Base-by-base conservation (phyloP, 208 protist species). In the Leishmania amazonensis region DNA sequence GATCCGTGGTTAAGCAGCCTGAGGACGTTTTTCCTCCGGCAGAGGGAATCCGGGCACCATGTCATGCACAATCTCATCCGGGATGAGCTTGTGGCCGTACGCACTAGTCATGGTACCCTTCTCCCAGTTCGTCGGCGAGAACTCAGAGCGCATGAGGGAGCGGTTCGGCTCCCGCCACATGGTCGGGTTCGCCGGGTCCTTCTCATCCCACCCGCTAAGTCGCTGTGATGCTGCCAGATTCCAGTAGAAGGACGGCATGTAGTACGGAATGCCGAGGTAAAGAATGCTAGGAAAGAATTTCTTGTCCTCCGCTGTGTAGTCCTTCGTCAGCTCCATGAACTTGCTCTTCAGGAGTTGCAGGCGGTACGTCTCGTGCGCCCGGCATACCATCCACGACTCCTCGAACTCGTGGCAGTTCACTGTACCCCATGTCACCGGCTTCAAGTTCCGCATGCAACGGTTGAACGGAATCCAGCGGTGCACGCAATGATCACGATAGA, bases 371-470 rank as follows among this genome's bases (percentile, higher is more conserved):
- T 97, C 95, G 81, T 96, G 95, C 6, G 93, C 88, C 72, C 93
- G 91, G 85, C 95, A 97, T 74, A 97, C 80, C 89, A 96, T 91
- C 92, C 95, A 97, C 53, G 95, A 71, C 80, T 96, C 92, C 80
- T 96, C 92, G 70, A 97, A 97, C 87, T 97, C 93, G 88, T 96
- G 92, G 87, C 95, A 97, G 85, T 96, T 96, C 28, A 88, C 84
- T 15, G 95, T 97, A 57, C 91, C 95, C 89, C 89, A 96, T 65
- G 93, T 97, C 11, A 96, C 92, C 8, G 95, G 93, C 85, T 96
- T 95, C 80, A 97, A 81, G 85, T 95, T 96, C 73, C 90, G 89
- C 62, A 97, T 80, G 82, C 95, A 97, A 49, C 91, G 91, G 42
- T 94, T 85, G 79, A 96, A 94, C 2, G 93, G 95, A 53, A 97